Base-by-base conservation (phyloP, 306 rosid species). In the Castanospermum australe region DNA sequence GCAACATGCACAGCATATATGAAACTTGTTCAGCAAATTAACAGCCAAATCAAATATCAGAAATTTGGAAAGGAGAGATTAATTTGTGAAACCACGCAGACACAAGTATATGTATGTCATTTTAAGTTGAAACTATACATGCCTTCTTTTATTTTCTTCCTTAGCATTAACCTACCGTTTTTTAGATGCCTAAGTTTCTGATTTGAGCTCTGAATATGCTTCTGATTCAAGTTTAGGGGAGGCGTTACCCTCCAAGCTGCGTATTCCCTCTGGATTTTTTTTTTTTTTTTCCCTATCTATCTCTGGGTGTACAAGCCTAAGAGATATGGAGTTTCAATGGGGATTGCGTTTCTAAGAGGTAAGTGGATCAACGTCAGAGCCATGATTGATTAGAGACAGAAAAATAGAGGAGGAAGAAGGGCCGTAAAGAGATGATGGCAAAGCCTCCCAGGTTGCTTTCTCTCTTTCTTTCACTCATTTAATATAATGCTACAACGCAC, bases 121-220 rank as follows among this genome's bases (percentile, higher is more conserved):
- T 10, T 33, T 18, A 21, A 7, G 10, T 28, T 14, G 22, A 22
- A 22, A 54, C 4, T 30, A 5, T 30, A 0, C 36, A 24, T 51
- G 12, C 10, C 11, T 22, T 25, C 0, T 35, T 20, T 52, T 54
- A 11, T 7, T 60, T 30, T 28, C 25, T 45, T 2, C 60, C 59
- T 2, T 2, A 30, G 18, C 75, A 21, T 20, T 22, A 11, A 67
- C 69, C 18, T 14, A 86, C 88, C 89, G 76, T 67, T 73, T 85
- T 47, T 88, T 88, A 77, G 84, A 86, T 12, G 84, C 76, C 52
- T 71, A 88, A 30, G 17, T 71, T 47, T 86, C 85, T 81, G 79
- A 57, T 20, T 64, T 78, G 69, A 36, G 70, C 48, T 78, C 79
- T 24, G 47, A 48, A 38, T 84, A 48, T 61, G 14, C 78, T n/a